Evolutionary conservation across 116 monocot species (phyloP).

Genomic region (Phalaenopsis hybrid): DNA sequence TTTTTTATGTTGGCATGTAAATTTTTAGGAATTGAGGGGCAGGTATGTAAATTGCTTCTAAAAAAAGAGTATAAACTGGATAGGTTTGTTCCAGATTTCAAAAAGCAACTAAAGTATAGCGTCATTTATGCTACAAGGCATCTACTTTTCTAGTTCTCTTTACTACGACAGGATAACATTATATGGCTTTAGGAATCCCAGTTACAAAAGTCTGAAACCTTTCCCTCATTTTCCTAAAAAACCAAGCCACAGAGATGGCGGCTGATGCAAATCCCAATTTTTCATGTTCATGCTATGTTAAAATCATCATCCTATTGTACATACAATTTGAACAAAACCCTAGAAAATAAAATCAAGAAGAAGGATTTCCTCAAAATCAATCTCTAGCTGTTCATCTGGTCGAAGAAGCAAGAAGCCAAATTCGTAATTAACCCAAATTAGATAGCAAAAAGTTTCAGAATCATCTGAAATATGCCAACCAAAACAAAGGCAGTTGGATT

Average conservation of each 20-base stretch:
- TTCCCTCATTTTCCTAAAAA: neutral
- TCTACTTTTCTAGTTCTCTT: neutral
- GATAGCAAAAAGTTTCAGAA: no score
- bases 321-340: neutral
- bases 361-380: neutral
- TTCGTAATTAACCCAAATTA: neutral
- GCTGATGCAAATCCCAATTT: neutral
- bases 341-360: neutral
- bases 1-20: no score
- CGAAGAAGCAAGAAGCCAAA: neutral
- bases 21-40: no score
- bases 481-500: neutral
- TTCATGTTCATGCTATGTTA: neutral
- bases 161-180: neutral
- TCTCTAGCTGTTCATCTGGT: neutral
- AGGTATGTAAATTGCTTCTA: no score
- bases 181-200: neutral
- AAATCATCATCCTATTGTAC: neutral
- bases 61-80: neutral
- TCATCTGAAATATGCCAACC: neutral
- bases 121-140: neutral
- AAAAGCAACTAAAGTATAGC: neutral
- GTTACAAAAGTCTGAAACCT: neutral
- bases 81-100: neutral
- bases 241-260: neutral